Conservation (phyloP, 495 filamentous ascomycete species). For the Hypoxylon crocopeplum region DNA sequence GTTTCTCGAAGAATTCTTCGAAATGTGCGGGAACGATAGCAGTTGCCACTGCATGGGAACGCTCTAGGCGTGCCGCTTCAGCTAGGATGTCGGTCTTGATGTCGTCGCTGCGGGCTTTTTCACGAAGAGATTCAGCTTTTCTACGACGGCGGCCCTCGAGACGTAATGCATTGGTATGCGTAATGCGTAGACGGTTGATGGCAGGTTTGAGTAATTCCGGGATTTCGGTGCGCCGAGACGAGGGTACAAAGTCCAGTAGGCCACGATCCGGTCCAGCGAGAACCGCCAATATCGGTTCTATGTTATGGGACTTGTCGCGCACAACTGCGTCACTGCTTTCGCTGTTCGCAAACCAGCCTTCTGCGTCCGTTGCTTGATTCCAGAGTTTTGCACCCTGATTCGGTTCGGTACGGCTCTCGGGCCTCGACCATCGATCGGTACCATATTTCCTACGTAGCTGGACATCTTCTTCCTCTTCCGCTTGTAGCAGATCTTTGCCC, state of each 20-base stretch:
- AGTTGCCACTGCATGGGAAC: slow-evolving; percentile 78
- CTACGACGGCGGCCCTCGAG: slow-evolving; percentile 79
- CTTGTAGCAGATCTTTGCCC: slow-evolving; percentile 73
- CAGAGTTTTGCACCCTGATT: slow-evolving; percentile 77
- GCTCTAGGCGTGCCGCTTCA: slow-evolving; percentile 85
- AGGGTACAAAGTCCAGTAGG: slow-evolving; percentile 87
- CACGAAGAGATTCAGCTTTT: slow-evolving; percentile 74
- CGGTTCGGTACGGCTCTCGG: slow-evolving; percentile 63
- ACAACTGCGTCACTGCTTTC: slow-evolving; percentile 83
- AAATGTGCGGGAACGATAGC: slow-evolving; percentile 86
- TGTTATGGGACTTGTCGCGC: slow-evolving; percentile 75
- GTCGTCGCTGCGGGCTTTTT: slow-evolving; percentile 85
- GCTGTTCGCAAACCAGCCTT: slow-evolving; percentile 86
- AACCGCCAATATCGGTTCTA: slow-evolving; percentile 74
- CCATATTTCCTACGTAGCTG: slow-evolving; percentile 78
- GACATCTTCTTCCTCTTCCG: slow-evolving; percentile 85
- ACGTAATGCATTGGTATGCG: slow-evolving; percentile 81
- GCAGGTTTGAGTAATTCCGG: slow-evolving; percentile 81
- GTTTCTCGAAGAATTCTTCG: slow-evolving; percentile 85
- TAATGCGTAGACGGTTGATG: slow-evolving; percentile 72
- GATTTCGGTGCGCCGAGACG: slow-evolving; percentile 76
- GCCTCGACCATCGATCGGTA: slow-evolving; percentile 83
- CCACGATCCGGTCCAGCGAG: slow-evolving; percentile 79
- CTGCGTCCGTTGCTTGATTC: slow-evolving; percentile 76
- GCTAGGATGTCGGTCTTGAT: slow-evolving; percentile 82